Evolutionary conservation across 2,329 filamentous ascomycete genomes (phyloP).

Genomic region (Xylaria sp.): DNA sequence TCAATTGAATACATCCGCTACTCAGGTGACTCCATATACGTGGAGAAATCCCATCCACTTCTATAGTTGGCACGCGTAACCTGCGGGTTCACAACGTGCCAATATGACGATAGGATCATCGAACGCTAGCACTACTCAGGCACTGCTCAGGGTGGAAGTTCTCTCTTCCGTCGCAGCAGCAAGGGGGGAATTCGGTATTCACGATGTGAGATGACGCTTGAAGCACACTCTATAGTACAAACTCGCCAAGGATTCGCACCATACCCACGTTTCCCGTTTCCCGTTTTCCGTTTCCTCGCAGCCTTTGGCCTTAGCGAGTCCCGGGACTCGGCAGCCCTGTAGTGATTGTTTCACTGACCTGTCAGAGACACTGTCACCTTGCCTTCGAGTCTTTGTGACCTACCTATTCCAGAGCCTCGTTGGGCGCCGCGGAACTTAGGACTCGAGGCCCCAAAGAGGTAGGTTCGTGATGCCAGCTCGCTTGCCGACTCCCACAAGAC

Average conservation of each 20-base stretch:
- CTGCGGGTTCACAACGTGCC: not conserved
- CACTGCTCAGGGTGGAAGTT: not conserved
- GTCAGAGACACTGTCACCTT: no score
- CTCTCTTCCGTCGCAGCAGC: not conserved
- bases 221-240: not conserved
- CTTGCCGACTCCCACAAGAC: not conserved
- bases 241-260: not conserved
- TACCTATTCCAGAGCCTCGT: no score
- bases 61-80: not conserved
- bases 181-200: conserved; percentile 6
- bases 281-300: no score
- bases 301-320: not conserved
- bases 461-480: conserved; percentile 1
- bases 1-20: no score
- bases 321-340: not conserved
- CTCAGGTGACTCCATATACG: not conserved
- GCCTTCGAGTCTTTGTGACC: not conserved
- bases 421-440: not conserved
- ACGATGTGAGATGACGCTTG: conserved; percentile 15
- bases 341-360: not conserved
- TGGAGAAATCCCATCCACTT: not conserved
- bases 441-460: not conserved
- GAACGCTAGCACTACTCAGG: conserved; percentile 7
- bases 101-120: conserved; percentile 24
- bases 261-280: not conserved